Base-by-base conservation (phyloP, 495 filamentous ascomycete species). In the Aspergillus heteromorphus region DNA sequence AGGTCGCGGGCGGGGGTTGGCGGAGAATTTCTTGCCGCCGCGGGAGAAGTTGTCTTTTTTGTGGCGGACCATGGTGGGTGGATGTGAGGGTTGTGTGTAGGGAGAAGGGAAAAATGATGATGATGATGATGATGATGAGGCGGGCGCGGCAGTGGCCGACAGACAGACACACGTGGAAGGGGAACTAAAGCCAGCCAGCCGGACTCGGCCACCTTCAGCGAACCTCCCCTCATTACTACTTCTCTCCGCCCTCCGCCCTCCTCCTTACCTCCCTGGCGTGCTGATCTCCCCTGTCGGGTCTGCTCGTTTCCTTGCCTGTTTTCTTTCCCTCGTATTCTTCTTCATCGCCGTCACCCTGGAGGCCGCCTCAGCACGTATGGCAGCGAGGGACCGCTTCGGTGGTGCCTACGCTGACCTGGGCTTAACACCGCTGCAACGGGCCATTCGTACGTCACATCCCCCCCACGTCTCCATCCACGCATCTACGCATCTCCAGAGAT, bases 341-440 rank as follows among this genome's bases (percentile, higher is more conserved):
- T 27, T 16, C 43, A 16, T 14, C 25, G 56, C 59, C 68, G 65
- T 58, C 76, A 78, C 58, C 63, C 74, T 97, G 92, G 93, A 97
- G 83, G 92, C 95, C 59, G 86, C 90, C 60, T 95, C 92, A 63
- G 91, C 92, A 72, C 85, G 95, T 56, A 95, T 92, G 79, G 92
- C 92, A 65, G 87, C 92, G 60, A 84, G 93, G 74, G 93, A 97
- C 80, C 91, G 92, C 70, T 97, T 92, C 78, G 86, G 87, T 73
- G 86, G 87, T 73, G 84, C 82, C 66, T 87, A 86, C 73, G 86
- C 83, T 67, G 85, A 88, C 61, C 84, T 86, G 53, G 85, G 86
- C 29, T 80, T 87, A 40, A 88, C 95, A 45, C 89, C 88, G 64
- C 82, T 98, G 43, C 91, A 95, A 71, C 86, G 95, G 70, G 96